These are phyloP conservation scores for Termitomyces heimii DNA, from an alignment of 768 basidiomycete species.

Conservation along the genomic window DNA sequence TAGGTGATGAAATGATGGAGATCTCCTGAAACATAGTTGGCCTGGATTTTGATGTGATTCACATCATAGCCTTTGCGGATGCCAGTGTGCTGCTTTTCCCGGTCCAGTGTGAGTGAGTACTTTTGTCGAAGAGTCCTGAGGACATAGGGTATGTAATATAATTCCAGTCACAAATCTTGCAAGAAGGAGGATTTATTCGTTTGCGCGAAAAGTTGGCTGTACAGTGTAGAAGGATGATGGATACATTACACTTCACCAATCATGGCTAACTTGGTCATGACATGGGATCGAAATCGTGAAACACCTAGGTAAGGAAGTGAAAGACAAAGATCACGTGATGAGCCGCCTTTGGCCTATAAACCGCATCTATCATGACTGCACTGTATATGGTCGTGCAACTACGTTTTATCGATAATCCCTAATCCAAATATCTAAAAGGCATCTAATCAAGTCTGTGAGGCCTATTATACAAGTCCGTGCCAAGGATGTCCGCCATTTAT, in stretches of 20 bases:
- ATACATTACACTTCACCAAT: background rate
- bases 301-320: too few relatives aligned
- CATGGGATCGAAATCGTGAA: background rate
- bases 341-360: too few relatives aligned
- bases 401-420: background rate
- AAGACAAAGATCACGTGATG: too few relatives aligned
- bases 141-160: background rate
- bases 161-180: background rate
- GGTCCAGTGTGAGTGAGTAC: too few relatives aligned
- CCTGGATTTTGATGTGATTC: background rate
- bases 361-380: too few relatives aligned
- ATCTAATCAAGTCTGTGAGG: background rate
- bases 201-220: background rate
- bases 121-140: background rate
- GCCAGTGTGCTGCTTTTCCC: background rate
- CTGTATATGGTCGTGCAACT: too few relatives aligned
- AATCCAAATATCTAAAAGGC: background rate
- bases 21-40: background rate
- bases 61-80: background rate
- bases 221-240: background rate
- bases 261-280: background rate
- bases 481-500: background rate
- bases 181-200: background rate
- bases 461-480: background rate
- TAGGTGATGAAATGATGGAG: background rate